Evolutionary conservation across 2,329 filamentous ascomycete genomes (phyloP).

Genomic region (Rachicladosporium sp.): DNA sequence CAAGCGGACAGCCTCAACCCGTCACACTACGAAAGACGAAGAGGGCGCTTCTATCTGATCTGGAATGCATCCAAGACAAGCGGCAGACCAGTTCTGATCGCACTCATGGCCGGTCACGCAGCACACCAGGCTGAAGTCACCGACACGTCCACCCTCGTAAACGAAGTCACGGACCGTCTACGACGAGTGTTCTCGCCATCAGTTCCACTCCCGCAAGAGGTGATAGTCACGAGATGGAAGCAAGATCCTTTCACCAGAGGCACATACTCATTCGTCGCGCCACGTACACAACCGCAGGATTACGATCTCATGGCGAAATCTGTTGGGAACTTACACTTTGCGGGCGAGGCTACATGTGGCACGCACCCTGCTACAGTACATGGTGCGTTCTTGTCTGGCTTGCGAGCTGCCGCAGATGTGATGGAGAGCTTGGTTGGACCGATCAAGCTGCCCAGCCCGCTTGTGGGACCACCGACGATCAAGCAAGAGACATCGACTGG

Average conservation of each 20-base stretch:
- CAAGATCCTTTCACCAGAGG: constrained; percentile 83
- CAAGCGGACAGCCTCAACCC: constrained; percentile 61
- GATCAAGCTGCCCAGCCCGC: constrained; percentile 61
- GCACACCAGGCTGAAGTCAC: constrained; percentile 76
- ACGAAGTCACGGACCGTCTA: constrained; percentile 69
- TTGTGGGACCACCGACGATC: constrained; percentile 46
- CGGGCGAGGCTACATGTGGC: constrained; percentile 89
- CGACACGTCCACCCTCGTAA: constrained; percentile 61
- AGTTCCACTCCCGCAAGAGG: constrained; percentile 71
- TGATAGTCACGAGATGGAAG: constrained; percentile 85
- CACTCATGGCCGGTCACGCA: constrained; percentile 90
- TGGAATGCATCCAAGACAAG: constrained; percentile 90
- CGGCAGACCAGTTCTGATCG: constrained; percentile 73
- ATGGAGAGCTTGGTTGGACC: constrained; percentile 69
- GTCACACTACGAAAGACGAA: constrained; percentile 61
- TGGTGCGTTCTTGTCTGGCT: constrained; percentile 84
- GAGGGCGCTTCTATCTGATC: constrained; percentile 94
- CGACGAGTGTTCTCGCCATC: constrained; percentile 54
- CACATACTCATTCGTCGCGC: constrained; percentile 88
- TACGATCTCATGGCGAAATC: constrained; percentile 83
- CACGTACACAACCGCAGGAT: constrained; percentile 69
- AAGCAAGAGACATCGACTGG: constrained; percentile 30
- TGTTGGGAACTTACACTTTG: constrained; percentile 83
- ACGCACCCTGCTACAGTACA: constrained; percentile 96
- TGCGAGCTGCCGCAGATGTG: constrained; percentile 79